Evolutionary conservation across 768 basidiomycete genomes (phyloP).

Genomic region (Austroboletus eburneus): DNA sequence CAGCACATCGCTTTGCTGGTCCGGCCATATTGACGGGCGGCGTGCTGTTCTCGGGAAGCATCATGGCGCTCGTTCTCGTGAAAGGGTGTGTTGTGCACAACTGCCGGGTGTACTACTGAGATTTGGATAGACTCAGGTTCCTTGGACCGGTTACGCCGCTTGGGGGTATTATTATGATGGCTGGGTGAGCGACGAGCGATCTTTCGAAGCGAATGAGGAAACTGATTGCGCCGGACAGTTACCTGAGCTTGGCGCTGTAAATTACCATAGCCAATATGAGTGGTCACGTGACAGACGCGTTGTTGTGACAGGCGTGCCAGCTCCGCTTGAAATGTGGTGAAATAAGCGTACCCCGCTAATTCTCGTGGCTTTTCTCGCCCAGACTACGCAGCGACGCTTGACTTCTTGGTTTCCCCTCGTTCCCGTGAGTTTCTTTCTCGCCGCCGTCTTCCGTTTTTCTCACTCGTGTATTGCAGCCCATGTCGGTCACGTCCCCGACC

Average conservation of each 20-base stretch:
- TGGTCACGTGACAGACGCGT: conserved; percentile 42
- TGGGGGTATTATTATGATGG: conserved; percentile 61
- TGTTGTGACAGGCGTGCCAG: conserved; percentile 32
- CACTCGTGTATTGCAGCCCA: conserved; percentile 3
- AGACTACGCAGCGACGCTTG: conserved; percentile 9
- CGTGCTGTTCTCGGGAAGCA: conserved; percentile 59
- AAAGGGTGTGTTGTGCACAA: conserved; percentile 33
- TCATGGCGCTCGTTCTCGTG: conserved; percentile 48
- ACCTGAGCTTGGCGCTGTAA: conserved; percentile 49
- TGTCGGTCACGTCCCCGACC: conserved; percentile 17
- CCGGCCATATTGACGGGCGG: conserved; percentile 60
- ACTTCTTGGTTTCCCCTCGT: too few species aligned
- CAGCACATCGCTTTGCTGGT: conserved; percentile 58
- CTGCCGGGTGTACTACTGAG: neutral
- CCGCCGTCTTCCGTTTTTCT: too few species aligned
- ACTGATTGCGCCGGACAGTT: conserved; percentile 35
- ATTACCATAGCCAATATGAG: conserved; percentile 5
- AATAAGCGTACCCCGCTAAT: conserved; percentile 20
- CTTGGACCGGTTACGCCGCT: conserved; percentile 67
- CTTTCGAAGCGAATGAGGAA: neutral
- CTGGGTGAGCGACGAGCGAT: conserved; percentile 46
- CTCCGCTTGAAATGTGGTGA: conserved; percentile 40
- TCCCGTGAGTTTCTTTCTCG: neutral
- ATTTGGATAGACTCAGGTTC: conserved; percentile 37
- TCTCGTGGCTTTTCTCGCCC: conserved; percentile 15